Conservation (phyloP, 1,284 basidiomycete species). For the Tylopilus sp. region DNA sequence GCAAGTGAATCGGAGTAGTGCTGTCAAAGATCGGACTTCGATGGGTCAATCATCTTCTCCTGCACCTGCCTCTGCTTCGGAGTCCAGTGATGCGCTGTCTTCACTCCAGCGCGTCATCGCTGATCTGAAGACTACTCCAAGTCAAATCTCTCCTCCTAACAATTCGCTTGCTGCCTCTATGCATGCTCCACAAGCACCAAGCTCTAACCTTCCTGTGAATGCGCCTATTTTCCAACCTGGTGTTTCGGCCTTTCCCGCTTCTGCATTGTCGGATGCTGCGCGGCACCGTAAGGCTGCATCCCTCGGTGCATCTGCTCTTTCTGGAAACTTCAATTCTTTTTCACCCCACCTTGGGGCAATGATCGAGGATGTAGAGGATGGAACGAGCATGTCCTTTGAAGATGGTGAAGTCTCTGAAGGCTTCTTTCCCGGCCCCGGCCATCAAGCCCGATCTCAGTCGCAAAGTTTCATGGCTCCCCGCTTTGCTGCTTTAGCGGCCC, state of each 20-base stretch:
- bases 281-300: constrained; percentile 79
- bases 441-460: constrained; percentile 69
- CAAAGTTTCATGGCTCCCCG: constrained; percentile 83
- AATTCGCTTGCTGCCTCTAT: constrained; percentile 44
- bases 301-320: constrained; percentile 55
- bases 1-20: constrained; percentile 46
- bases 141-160: constrained; percentile 38
- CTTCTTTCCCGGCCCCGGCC: constrained; percentile 46
- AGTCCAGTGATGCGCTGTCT: constrained; percentile 69
- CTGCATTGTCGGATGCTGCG: constrained; percentile 46
- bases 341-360: constrained; percentile 76
- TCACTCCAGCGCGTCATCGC: constrained; percentile 80
- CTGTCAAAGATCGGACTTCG: constrained; percentile 43
- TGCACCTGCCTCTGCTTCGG: constrained; percentile 38
- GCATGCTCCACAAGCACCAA: constrained; percentile 41
- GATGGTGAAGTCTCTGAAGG: constrained; percentile 73
- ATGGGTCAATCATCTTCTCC: constrained; percentile 49
- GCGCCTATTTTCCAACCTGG: constrained; percentile 71
- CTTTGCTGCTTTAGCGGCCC: constrained; percentile 80
- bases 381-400: constrained; percentile 49
- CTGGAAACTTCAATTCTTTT: constrained; percentile 62
- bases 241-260: constrained; percentile 51
- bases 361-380: constrained; percentile 75
- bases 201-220: constrained; percentile 55
- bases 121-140: constrained; percentile 69